Evolutionary conservation across 257 asterid species (phyloP).

Genomic region (Oldenlandia corymbosa): DNA sequence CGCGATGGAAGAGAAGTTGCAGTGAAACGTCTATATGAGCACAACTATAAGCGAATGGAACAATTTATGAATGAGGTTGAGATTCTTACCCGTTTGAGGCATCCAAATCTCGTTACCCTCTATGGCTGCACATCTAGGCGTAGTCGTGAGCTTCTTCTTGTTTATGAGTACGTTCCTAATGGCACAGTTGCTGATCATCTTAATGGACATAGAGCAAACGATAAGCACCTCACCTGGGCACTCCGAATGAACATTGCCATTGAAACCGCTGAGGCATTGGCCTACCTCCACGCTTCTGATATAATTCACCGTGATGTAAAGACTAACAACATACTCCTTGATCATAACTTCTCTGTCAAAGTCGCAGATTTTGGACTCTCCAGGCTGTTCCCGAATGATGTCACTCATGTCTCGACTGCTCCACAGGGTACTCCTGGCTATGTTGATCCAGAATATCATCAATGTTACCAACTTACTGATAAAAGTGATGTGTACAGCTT

Average conservation of each 20-base stretch:
- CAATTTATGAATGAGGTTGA: conserved; percentile 69
- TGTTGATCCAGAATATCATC: conserved; percentile 77
- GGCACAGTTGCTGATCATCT: conserved; percentile 77
- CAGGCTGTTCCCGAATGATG: conserved; percentile 50
- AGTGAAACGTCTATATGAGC: conserved; percentile 68
- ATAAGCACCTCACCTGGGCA: conserved; percentile 47
- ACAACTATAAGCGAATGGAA: conserved; percentile 60
- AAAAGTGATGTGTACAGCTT: conserved; percentile 82
- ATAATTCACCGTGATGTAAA: conserved; percentile 71
- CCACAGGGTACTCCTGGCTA: conserved; percentile 90
- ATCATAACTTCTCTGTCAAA: conserved; percentile 47
- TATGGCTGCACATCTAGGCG: conserved; percentile 72
- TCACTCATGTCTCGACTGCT: conserved; percentile 71
- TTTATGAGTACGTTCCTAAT: conserved; percentile 67
- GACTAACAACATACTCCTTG: conserved; percentile 66
- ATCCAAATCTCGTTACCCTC: conserved; percentile 59
- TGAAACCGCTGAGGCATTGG: conserved; percentile 59
- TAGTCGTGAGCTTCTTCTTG: conserved; percentile 70
- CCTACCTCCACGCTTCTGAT: conserved; percentile 68
- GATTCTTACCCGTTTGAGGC: conserved; percentile 59
- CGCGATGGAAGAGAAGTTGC: conserved; percentile 83
- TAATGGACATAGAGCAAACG: conserved; percentile 41
- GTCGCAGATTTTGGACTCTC: conserved; percentile 88
- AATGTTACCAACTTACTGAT: conserved; percentile 58
- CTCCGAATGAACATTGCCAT: conserved; percentile 61